Conservation (phyloP, 805 yeast genomes). For the Peterozyma toletana region DNA sequence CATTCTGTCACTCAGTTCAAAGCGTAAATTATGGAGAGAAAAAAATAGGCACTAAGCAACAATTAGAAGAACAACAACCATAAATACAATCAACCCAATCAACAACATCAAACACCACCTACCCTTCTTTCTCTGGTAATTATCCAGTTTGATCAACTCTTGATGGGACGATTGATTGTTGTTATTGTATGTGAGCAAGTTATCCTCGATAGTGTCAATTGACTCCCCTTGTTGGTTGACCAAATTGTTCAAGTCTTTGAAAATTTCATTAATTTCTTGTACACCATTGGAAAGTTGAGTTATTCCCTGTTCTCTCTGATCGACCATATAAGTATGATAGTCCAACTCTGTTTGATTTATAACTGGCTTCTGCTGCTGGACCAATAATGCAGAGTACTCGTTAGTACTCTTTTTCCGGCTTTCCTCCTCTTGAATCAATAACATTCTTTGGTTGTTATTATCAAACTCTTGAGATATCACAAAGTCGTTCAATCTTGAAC, state of each 20-base stretch:
- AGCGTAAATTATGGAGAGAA: too few relatives aligned
- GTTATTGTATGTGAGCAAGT: constrained; percentile 53
- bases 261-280: constrained; percentile 77
- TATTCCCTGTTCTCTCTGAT: constrained; percentile 71
- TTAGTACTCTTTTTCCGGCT: constrained; percentile 7
- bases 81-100: constrained; percentile 48
- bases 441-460: constrained; percentile 9
- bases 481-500: constrained; percentile 37
- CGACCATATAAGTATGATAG: constrained; percentile 56
- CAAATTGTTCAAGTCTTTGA: constrained; percentile 69
- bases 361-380: constrained; percentile 17
- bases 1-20: too few relatives aligned
- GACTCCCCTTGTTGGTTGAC: constrained; percentile 83
- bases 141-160: constrained; percentile 68
- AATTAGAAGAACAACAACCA: constrained; percentile 35
- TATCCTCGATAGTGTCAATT: constrained; percentile 78
- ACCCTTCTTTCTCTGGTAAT: constrained; percentile 60
- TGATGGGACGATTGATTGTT: constrained; percentile 65
- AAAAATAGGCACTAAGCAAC: background rate
- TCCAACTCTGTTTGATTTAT: constrained; percentile 46
- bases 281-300: constrained; percentile 70
- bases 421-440: constrained; percentile 3
- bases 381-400: constrained; percentile 35
- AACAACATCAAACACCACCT: constrained; percentile 70
- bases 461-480: constrained; percentile 21